These are phyloP conservation scores for Fusarium tricinctum DNA, from an alignment of 2,329 filamentous ascomycete genomes.

Conservation along the genomic window DNA sequence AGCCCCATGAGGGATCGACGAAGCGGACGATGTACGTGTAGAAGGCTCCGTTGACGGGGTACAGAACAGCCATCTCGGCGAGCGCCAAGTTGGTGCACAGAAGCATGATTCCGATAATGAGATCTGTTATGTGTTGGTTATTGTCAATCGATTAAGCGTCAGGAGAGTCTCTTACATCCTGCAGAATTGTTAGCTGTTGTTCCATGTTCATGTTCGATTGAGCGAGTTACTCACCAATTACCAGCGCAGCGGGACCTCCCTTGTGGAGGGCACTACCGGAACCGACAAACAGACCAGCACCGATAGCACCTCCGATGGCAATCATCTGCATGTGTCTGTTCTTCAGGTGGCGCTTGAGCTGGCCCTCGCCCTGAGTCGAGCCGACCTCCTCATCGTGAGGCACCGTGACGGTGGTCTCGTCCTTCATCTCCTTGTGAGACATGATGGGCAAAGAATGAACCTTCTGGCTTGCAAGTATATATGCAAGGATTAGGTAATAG, in stretches of 20 bases:
- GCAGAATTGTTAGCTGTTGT: constrained; percentile 1
- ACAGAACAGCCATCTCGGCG: constrained; percentile 91
- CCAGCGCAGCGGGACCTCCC: constrained; percentile 81
- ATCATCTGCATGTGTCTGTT: constrained; percentile 96
- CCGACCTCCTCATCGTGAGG: constrained; percentile 38
- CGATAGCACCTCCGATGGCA: constrained; percentile 75
- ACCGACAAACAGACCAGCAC: constrained; percentile 88
- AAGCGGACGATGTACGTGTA: constrained; percentile 93
- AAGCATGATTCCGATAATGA: constrained; percentile 39
- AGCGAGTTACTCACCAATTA: constrained; percentile 70
- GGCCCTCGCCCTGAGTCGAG: constrained; percentile 21
- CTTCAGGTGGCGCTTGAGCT: constrained; percentile 74
- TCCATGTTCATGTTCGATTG: background rate
- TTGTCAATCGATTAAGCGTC: background rate
- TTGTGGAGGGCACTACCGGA: constrained; percentile 78
- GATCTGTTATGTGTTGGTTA: constrained; percentile 53
- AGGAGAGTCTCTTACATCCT: constrained; percentile 21
- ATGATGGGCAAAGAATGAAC: constrained; percentile 6
- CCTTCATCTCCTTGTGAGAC: constrained; percentile 36
- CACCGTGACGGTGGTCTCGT: constrained; percentile 20
- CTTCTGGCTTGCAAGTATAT: background rate
- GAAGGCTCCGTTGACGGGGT: constrained; percentile 92
- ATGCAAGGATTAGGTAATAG: background rate
- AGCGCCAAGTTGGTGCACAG: constrained; percentile 82
- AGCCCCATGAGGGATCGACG: constrained; percentile 92